Conservation (phyloP, 371 early-diverging fungal genomes). For the Haplosporangium sp. region DNA sequence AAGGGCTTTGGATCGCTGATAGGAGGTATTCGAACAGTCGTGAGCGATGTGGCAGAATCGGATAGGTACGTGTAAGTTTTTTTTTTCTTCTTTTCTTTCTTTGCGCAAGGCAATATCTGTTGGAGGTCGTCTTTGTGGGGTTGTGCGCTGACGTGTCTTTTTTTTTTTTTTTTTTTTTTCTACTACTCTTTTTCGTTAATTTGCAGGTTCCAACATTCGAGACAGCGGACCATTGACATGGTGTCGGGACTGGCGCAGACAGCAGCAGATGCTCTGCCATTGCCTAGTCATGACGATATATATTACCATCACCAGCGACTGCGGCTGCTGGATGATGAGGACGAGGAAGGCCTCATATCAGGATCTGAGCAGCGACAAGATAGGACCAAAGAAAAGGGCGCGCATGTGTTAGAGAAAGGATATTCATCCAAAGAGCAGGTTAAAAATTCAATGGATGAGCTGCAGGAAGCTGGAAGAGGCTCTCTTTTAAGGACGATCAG, state of each 20-base stretch:
- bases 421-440: no score
- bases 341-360: constrained; percentile 10
- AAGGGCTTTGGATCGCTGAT: constrained; percentile 50
- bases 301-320: constrained; percentile 53
- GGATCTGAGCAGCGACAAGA: constrained; percentile 19
- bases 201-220: constrained; percentile 48
- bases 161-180: background rate
- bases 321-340: constrained; percentile 45
- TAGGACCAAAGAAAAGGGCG: constrained; percentile 26
- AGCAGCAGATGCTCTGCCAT: constrained; percentile 47
- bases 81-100: no score
- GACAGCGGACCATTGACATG: constrained; percentile 49
- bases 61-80: constrained; percentile 23
- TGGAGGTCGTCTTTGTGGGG: background rate
- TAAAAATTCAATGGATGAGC: background rate
- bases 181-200: background rate
- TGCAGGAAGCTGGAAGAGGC: background rate
- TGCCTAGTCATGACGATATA: constrained; percentile 54
- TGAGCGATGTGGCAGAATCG: constrained; percentile 48
- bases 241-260: constrained; percentile 47
- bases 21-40: constrained; percentile 51
- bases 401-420: constrained; percentile 15
- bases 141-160: background rate
- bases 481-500: constrained; percentile 12
- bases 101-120: background rate